These are phyloP conservation scores for Colletotrichum sidae DNA, from an alignment of 2,329 filamentous ascomycete genomes.

Conservation along the genomic window DNA sequence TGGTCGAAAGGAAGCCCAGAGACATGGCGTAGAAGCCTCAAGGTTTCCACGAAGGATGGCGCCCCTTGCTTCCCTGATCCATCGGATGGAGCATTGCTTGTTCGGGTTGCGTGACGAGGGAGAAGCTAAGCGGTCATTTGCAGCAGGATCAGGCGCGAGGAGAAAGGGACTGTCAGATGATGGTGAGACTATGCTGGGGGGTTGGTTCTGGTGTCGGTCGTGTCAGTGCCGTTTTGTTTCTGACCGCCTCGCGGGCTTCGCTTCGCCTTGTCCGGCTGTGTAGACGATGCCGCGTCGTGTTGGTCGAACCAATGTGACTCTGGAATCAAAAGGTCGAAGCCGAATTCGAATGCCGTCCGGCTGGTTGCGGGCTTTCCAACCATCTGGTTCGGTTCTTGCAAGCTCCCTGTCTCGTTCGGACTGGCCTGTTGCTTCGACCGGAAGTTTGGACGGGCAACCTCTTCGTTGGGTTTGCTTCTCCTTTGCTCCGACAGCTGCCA, in stretches of 20 bases:
- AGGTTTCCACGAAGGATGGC: slow-evolving; percentile 7
- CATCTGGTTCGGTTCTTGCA: slow-evolving; percentile 19
- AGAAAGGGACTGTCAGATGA: not conserved
- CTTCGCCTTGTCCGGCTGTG: slow-evolving; percentile 12
- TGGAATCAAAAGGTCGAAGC: too few relatives aligned
- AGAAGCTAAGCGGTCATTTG: not conserved
- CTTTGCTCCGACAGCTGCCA: slow-evolving; percentile 12
- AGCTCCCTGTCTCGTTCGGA: slow-evolving; percentile 4
- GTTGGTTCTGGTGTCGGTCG: slow-evolving; percentile 6
- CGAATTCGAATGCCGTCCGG: not conserved
- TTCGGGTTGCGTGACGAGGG: not conserved
- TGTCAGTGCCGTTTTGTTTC: not conserved
- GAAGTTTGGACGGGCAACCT: slow-evolving; percentile 3
- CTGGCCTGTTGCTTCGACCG: not conserved
- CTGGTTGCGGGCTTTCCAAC: slow-evolving; percentile 27
- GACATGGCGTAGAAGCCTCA: slow-evolving; percentile 7
- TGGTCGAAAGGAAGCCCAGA: slow-evolving; percentile 29
- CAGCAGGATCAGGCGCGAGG: not conserved
- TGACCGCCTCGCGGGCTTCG: slow-evolving; percentile 5
- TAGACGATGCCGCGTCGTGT: too few relatives aligned
- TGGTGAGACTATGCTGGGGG: slow-evolving; percentile 10
- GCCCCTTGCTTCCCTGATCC: not conserved
- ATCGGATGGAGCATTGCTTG: not conserved
- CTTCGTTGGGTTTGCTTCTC: not conserved
- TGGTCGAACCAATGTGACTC: too few relatives aligned